Evolutionary conservation across 768 basidiomycete species (phyloP), one percentile per base, ranked within the genome.

Genomic region (Boletus coccyginus): DNA sequence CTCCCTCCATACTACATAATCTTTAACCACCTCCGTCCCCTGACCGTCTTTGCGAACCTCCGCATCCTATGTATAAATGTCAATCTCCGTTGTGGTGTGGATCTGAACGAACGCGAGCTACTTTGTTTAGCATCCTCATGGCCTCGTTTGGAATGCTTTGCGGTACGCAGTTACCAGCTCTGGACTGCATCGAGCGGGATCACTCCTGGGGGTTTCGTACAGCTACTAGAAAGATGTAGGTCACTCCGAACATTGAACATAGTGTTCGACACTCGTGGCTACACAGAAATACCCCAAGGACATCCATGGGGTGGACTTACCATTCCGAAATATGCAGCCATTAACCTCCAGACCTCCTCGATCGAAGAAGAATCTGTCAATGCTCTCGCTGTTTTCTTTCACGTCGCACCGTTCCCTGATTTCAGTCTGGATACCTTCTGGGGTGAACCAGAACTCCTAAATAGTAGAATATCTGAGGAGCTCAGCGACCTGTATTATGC

Each of bases 111-210:
- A 42, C 19, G 21, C 31, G 51, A 53, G 17, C 33, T 64, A 2
- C 48, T 64, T 17, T 27, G 29, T 21, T 44, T 64, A 29, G 59
- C 56, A 32, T 63, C 63, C 12, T 57, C 50, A 1, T 64, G 62
- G 63, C 56, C 63, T 4, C 39, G n/a, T 13, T 21, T 64, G 33
- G 46, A 58, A 21, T 0, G 0, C 2, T 48, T 64, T 1, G 16
- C 31, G 10, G 33, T 64, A 19, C 45, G 53, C 8, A 1, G 7
- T 2, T 7, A 53, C 3, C 7, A 10, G 38, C 53, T 52, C 27
- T 64, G 62, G 55, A 31, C 36, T 5, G 1, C 40, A 14, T 45
- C 35, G 9, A 55, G 58, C 5, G 55, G 9, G 8, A 52, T 65
- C 46, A 62, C 60, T 3, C 59, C 52, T 1, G 13, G 8, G 1